These are phyloP conservation scores for Purshia tridentata DNA, from an alignment of 306 rosid genomes.

Conservation along the genomic window DNA sequence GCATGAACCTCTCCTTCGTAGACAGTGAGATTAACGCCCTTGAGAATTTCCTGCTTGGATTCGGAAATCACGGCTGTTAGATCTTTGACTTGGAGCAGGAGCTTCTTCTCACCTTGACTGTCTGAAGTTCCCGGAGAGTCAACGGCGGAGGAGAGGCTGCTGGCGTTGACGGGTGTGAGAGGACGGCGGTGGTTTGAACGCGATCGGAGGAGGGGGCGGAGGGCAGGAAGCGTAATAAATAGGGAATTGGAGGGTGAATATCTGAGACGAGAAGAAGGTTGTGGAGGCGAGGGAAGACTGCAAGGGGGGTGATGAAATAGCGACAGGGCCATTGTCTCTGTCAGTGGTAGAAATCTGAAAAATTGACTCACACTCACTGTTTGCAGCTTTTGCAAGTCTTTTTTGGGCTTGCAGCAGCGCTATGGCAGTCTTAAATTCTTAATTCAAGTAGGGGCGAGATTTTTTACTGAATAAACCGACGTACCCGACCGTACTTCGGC, in stretches of 20 bases:
- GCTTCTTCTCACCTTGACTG: constrained; percentile 33
- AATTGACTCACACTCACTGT: too few relatives aligned
- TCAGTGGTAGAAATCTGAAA: too few relatives aligned
- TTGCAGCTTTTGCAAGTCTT: too few relatives aligned
- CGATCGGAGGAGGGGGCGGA: constrained; percentile 26
- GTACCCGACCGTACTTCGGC: too few relatives aligned
- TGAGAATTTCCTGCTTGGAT: constrained; percentile 60
- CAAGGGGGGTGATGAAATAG: background rate
- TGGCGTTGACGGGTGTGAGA: constrained; percentile 13
- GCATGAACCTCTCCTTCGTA: constrained; percentile 93
- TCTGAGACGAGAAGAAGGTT: constrained; percentile 7
- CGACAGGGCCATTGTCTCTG: constrained; percentile 2
- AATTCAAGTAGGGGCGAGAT: too few relatives aligned
- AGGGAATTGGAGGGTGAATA: constrained; percentile 22
- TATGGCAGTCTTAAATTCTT: too few relatives aligned
- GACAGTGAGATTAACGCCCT: constrained; percentile 71
- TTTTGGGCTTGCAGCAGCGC: too few relatives aligned
- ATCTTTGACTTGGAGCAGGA: constrained; percentile 70
- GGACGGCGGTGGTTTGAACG: constrained; percentile 21
- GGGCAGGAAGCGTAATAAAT: constrained; percentile 16
- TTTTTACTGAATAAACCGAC: too few relatives aligned
- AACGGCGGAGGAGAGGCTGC: constrained; percentile 32
- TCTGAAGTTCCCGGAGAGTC: constrained; percentile 24
- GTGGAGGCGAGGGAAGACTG: constrained; percentile 2
- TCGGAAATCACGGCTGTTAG: constrained; percentile 72